Percentiles rank a stretch among this genome's conserved stretches.
phyloP scores from a whole-genome alignment of 371 early-diverging fungal species.

The Dichotomocladium elegans region DNA sequence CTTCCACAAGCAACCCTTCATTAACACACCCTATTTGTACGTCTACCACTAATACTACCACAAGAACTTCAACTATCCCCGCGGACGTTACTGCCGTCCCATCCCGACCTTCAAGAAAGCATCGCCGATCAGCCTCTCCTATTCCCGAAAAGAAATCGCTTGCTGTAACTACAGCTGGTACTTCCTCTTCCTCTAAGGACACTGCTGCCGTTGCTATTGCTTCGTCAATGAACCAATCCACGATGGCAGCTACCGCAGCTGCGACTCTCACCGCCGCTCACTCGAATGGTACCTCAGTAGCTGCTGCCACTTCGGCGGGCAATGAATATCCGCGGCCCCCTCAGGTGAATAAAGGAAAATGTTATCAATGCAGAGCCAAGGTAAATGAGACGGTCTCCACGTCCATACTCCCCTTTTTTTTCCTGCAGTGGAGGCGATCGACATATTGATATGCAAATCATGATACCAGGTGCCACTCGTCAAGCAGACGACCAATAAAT shows the following conservation, averaged over 20 bases:
- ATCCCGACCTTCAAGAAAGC: constrained; percentile 18
- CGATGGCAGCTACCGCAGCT: constrained; percentile 11
- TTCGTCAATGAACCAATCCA: no score
- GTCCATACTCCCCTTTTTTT: background rate
- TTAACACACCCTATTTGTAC: constrained; percentile 5
- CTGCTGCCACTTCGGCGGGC: background rate
- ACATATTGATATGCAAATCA: no score
- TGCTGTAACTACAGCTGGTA: constrained; percentile 10
- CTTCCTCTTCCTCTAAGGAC: background rate
- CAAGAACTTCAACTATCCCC: background rate
- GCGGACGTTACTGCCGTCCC: background rate
- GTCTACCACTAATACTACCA: constrained; percentile 1
- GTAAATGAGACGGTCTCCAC: constrained; percentile 19
- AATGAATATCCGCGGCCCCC: constrained; percentile 27
- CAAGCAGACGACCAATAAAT: constrained; percentile 80
- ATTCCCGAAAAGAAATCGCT: constrained; percentile 12
- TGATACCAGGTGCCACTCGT: constrained; percentile 61
- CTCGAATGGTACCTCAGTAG: background rate
- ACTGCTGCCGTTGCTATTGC: constrained; percentile 6
- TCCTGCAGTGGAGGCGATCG: no score
- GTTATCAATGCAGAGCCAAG: constrained; percentile 71
- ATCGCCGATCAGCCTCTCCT: constrained; percentile 31
- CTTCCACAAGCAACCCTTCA: background rate
- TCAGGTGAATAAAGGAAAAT: constrained; percentile 72
- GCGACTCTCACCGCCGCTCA: no score